Base-by-base conservation (phyloP, 2,329 filamentous ascomycete species). In the Nothomitra cinnamomea region DNA sequence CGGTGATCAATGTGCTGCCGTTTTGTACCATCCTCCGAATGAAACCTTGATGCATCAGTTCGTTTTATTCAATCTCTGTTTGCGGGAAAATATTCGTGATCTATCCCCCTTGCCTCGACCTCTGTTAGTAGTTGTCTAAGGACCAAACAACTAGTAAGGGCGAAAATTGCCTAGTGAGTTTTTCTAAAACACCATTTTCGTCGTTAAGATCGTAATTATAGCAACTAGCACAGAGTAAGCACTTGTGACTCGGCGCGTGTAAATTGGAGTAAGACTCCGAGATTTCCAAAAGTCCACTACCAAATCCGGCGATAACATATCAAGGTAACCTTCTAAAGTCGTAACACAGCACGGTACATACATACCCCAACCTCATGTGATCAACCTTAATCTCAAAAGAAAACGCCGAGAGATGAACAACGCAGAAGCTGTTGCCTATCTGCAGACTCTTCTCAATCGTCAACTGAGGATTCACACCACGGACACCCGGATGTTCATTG, bases 401-500 rank as follows among this genome's bases (percentile, higher is more conserved):
- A 32, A 10, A 32, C 28, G 28, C 42, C 13, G 28, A 13, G 52
- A 52, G 22, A 75, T 76, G 69, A 69, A 76, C 47, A 74, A 76
- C 60, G 64, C 70, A 42, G 71, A 77, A 61, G 76, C 78, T 19
- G 69, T 70, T 54, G 62, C 66, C 43, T 85, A 77, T 62, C 72
- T 87, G 25, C 66, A 68, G 35, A 78, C 81, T 22, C 77, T 94
- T 51, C 72, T 94, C 52, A 85, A 85, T 66, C 86, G 86, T 65
- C 85, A 79, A 40, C 70, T 96, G 35, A 82, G 88, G 55, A 71
- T 96, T 53, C 78, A 85, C 61, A 86, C 84, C 13, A 85, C 80
- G 3, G 90, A 96, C 65, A 80, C 79, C 15, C 85, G 92, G 56
- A 81, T 95, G 66, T 98, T 96, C 67, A 79, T 88, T 54, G 92